A percentile compares a stretch with the other conserved stretches of the same genome.
Evolutionary conservation across 371 early-diverging fungal genomes (phyloP).

Genomic region (Coelomomyces lativittatus): DNA sequence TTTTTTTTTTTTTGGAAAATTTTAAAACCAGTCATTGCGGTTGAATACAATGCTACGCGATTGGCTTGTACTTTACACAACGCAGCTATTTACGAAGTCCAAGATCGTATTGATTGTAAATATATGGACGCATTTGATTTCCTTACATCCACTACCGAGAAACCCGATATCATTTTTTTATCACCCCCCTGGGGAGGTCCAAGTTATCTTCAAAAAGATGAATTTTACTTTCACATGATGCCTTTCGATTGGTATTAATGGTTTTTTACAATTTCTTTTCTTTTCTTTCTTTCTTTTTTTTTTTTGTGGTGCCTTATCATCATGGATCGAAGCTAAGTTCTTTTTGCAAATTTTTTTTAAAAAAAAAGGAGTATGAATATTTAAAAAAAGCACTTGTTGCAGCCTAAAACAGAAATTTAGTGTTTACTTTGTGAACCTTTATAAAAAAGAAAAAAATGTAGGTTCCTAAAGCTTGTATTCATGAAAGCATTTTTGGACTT

Average conservation of each 20-base stretch:
- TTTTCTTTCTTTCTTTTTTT: neutral
- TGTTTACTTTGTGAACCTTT: neutral
- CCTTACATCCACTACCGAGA: constrained; percentile 20
- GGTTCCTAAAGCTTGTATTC: neutral
- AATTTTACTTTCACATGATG: constrained; percentile 5
- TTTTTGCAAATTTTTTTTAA: too few relatives aligned
- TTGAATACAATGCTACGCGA: constrained; percentile 69
- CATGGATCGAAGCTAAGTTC: too few relatives aligned
- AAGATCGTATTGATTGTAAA: constrained; percentile 75
- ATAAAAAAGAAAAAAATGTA: neutral
- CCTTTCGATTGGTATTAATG: neutral
- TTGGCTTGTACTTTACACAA: constrained; percentile 66
- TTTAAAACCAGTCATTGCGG: constrained; percentile 86
- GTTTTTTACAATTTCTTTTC: neutral
- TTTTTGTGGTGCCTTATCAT: too few relatives aligned
- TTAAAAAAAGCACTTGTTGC: too few relatives aligned
- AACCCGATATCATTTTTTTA: constrained; percentile 73
- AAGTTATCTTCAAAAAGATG: constrained; percentile 5
- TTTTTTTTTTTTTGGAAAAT: neutral
- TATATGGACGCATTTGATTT: constrained; percentile 60
- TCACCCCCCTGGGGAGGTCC: constrained; percentile 90
- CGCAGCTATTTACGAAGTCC: constrained; percentile 75
- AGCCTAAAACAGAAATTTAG: too few relatives aligned
- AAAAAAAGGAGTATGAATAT: too few relatives aligned
- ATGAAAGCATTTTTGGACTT: too few relatives aligned